Conservation (phyloP, 192 early-diverging fungal genomes). For the Phlyctochytrium arcticum region DNA sequence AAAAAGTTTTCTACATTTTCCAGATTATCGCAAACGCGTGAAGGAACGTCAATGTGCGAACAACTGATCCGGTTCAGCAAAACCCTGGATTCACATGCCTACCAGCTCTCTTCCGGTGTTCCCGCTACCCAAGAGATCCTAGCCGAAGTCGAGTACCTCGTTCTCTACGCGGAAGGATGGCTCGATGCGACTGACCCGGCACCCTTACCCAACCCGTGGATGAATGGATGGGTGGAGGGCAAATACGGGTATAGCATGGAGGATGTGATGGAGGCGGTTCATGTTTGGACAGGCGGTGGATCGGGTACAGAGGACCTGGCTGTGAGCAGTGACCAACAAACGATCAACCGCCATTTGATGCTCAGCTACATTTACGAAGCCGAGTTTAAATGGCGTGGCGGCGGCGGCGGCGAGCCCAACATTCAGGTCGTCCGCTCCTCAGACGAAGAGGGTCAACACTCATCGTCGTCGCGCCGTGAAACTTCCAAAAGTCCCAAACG, state of each 20-base stretch:
- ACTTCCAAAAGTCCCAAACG: neutral
- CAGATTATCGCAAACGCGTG: neutral
- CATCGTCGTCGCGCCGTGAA: neutral
- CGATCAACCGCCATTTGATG: conserved; percentile 5
- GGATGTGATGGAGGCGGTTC: conserved; percentile 4
- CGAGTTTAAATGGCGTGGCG: too few relatives aligned
- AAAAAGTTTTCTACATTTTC: neutral
- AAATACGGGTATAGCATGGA: conserved; percentile 3
- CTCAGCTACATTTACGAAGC: conserved; percentile 11
- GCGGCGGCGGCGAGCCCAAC: too few relatives aligned
- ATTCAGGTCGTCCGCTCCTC: too few relatives aligned
- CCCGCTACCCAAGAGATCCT: conserved; percentile 1
- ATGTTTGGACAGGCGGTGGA: neutral
- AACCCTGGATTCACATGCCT: conserved; percentile 9
- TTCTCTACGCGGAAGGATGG: conserved; percentile 19
- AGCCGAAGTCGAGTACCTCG: conserved; percentile 15
- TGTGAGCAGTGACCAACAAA: neutral
- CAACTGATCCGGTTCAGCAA: conserved; percentile 2
- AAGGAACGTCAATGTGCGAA: neutral
- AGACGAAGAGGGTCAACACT: too few relatives aligned
- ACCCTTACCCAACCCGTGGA: conserved; percentile 13
- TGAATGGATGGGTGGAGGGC: conserved; percentile 20
- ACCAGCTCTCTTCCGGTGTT: conserved; percentile 5
- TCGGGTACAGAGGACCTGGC: neutral
- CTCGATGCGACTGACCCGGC: conserved; percentile 9